phyloP scores from a whole-genome alignment of 176 grass and related monocot species.

The Cocos nucifera region DNA sequence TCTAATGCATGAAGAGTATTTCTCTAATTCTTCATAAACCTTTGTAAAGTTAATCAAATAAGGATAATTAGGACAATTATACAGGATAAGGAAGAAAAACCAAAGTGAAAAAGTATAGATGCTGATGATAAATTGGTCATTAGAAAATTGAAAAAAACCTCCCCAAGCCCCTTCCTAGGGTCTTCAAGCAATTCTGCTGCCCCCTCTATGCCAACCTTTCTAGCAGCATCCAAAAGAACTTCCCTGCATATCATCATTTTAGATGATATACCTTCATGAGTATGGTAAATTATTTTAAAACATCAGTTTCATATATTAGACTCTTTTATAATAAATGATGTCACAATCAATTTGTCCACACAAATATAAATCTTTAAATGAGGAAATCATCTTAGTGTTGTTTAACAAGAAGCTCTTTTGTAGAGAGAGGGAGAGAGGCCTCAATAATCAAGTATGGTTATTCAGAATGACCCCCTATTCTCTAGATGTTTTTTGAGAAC shows the following conservation, averaged over 20 bases:
- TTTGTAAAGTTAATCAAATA: slow-evolving; percentile 17
- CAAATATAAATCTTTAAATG: no score
- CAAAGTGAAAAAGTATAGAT: slow-evolving; percentile 1
- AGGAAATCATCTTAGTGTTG: no score
- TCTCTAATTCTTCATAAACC: slow-evolving; percentile 77
- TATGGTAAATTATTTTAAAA: no score
- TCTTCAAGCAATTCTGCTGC: slow-evolving; percentile 76
- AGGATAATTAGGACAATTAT: not conserved
- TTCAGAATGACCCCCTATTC: no score
- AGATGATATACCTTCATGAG: no score
- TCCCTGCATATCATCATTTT: slow-evolving; percentile 29
- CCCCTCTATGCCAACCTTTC: slow-evolving; percentile 74
- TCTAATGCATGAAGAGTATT: slow-evolving; percentile 74
- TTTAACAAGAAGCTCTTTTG: no score
- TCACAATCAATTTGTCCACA: no score
- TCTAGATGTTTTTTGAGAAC: no score
- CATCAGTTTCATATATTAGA: no score
- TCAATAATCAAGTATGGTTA: no score
- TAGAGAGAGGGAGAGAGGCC: no score
- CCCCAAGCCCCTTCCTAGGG: slow-evolving; percentile 48
- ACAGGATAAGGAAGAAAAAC: not conserved
- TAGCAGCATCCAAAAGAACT: slow-evolving; percentile 78
- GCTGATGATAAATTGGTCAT: not conserved
- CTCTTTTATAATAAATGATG: no score
- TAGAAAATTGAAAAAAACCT: slow-evolving; percentile 31